Evolutionary conservation across 2,329 filamentous ascomycete genomes (phyloP).

Genomic region (Colletotrichum sp.): DNA sequence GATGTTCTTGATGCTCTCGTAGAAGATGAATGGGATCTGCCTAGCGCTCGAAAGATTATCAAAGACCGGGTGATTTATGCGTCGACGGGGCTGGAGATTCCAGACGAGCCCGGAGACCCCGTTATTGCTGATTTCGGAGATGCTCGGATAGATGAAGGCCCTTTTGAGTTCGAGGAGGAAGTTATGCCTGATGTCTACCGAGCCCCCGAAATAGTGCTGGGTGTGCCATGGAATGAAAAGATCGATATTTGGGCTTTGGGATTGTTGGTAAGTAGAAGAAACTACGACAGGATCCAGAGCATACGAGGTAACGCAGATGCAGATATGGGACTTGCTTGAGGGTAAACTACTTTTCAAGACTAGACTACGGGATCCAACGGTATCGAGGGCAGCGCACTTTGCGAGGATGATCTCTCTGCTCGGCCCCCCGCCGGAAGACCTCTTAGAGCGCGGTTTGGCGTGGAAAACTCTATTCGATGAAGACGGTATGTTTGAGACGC

Average conservation of each 20-base stretch:
- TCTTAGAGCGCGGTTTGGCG: conserved; percentile 34
- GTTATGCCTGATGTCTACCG: conserved; percentile 37
- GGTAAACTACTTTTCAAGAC: conserved; percentile 30
- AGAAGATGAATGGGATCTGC: conserved; percentile 17
- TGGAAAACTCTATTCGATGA: conserved; percentile 25
- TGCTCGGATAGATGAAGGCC: conserved; percentile 26
- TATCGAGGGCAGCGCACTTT: conserved; percentile 31
- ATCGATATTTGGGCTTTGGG: conserved; percentile 35
- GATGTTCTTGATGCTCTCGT: conserved; percentile 18
- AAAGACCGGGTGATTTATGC: conserved; percentile 30
- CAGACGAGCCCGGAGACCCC: conserved; percentile 23
- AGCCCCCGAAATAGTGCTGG: conserved; percentile 37
- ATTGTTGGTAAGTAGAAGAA: neutral
- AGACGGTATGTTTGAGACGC: conserved; percentile 10
- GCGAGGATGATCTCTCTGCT: conserved; percentile 41
- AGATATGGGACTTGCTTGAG: conserved; percentile 38
- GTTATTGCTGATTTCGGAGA: conserved; percentile 36
- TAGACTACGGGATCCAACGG: conserved; percentile 21
- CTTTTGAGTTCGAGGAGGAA: conserved; percentile 24
- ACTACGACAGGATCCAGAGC: neutral
- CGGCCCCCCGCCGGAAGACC: conserved; percentile 36
- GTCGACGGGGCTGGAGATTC: conserved; percentile 28
- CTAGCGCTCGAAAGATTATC: conserved; percentile 30
- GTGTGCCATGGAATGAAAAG: conserved; percentile 36
- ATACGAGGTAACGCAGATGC: neutral